Evolutionary conservation across 441 rosid genomes (phyloP).

Genomic region (Syzygium syzygioides): DNA sequence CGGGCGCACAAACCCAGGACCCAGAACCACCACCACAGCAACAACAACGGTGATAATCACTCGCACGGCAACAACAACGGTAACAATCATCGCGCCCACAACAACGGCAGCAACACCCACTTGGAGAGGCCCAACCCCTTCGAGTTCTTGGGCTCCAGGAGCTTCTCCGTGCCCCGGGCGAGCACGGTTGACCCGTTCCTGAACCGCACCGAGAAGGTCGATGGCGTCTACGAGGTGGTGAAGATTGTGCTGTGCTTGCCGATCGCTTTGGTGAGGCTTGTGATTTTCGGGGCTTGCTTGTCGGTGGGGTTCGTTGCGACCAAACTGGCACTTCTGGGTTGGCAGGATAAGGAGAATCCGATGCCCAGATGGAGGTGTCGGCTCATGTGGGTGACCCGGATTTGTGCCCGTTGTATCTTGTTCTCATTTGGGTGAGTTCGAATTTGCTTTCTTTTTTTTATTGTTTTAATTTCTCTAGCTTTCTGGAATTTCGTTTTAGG

Average conservation of each 20-base stretch:
- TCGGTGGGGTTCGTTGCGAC: conserved; percentile 65
- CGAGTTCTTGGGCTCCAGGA: conserved; percentile 39
- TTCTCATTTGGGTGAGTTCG: conserved; percentile 78
- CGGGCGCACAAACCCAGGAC: conserved; percentile 5
- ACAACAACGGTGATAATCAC: background rate
- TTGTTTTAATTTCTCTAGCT: background rate
- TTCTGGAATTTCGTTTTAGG: background rate
- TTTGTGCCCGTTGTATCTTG: conserved; percentile 66
- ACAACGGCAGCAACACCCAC: background rate
- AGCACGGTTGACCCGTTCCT: conserved; percentile 69
- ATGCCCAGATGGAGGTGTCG: conserved; percentile 84
- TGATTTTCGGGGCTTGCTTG: conserved; percentile 59
- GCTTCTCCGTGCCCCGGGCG: conserved; percentile 34
- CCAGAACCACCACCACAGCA: background rate
- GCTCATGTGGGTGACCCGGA: conserved; percentile 89
- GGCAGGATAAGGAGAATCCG: conserved; percentile 82
- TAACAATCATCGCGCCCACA: background rate
- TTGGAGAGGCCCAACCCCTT: conserved; percentile 35
- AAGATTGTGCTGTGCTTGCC: conserved; percentile 73
- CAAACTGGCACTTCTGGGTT: conserved; percentile 60
- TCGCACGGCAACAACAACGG: background rate
- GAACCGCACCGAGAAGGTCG: conserved; percentile 47
- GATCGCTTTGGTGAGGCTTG: conserved; percentile 52
- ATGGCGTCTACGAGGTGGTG: conserved; percentile 62
- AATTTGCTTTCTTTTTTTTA: background rate